Conservation (phyloP, 805 yeast species). For the Torulaspora gathmanii region DNA sequence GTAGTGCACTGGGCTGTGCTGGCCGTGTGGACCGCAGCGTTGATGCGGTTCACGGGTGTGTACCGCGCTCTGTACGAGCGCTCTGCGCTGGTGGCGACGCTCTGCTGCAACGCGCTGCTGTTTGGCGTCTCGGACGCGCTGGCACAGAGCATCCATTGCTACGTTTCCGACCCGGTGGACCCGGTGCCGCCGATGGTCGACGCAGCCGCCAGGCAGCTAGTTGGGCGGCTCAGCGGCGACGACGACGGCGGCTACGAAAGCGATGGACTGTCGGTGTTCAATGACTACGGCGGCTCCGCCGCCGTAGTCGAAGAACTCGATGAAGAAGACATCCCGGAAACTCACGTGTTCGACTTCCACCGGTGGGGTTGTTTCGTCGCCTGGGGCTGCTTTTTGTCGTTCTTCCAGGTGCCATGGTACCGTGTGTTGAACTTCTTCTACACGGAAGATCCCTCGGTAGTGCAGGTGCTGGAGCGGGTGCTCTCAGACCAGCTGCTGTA, state of each 20-base stretch:
- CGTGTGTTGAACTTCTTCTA: constrained; percentile 70
- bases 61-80: constrained; percentile 58
- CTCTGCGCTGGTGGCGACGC: constrained; percentile 69
- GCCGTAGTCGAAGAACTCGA: constrained; percentile 7
- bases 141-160: constrained; percentile 66
- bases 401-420: constrained; percentile 87
- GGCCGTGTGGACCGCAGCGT: constrained; percentile 43
- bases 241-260: constrained; percentile 18
- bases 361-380: constrained; percentile 73
- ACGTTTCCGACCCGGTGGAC: constrained; percentile 21
- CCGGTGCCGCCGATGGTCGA: constrained; percentile 24
- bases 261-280: constrained; percentile 26
- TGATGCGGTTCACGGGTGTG: constrained; percentile 50
- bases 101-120: constrained; percentile 71
- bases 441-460: constrained; percentile 74
- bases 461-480: constrained; percentile 80
- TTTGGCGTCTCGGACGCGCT: constrained; percentile 88
- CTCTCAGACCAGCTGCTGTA: constrained; percentile 84
- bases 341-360: constrained; percentile 50
- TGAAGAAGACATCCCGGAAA: constrained; percentile 9
- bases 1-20: constrained; percentile 52
- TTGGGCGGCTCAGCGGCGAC: constrained; percentile 12
- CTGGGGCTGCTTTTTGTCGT: constrained; percentile 85
- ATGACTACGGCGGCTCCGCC: constrained; percentile 26
- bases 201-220: constrained; percentile 12